phyloP scores from a whole-genome alignment of 1,284 basidiomycete species.

The Ganoderma boninense region DNA sequence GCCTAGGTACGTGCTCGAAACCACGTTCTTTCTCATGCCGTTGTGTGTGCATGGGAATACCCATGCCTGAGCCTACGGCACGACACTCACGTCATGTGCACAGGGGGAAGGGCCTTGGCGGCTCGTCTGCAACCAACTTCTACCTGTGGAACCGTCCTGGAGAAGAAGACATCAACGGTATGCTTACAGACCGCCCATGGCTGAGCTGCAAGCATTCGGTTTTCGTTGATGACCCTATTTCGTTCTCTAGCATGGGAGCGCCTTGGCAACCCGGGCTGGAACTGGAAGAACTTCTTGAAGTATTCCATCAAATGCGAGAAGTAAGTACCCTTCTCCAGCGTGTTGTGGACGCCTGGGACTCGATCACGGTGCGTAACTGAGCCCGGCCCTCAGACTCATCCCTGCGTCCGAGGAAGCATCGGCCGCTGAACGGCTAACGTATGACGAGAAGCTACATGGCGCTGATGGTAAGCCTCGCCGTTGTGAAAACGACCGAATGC shows the following conservation, averaged over 20 bases:
- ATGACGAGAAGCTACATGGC: slow-evolving; percentile 17
- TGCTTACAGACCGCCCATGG: background rate
- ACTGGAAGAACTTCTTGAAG: slow-evolving; percentile 49
- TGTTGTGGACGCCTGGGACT: background rate
- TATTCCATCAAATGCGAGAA: slow-evolving; percentile 43
- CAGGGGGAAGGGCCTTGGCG: slow-evolving; percentile 38
- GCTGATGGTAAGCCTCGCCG: slow-evolving; percentile 7
- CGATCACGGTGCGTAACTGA: background rate
- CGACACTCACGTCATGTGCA: background rate
- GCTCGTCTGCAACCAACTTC: slow-evolving; percentile 36
- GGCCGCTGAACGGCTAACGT: slow-evolving; percentile 6
- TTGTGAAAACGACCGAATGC: background rate
- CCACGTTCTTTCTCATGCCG: background rate
- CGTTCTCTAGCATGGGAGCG: slow-evolving; percentile 36
- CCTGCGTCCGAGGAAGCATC: slow-evolving; percentile 8
- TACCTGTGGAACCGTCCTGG: slow-evolving; percentile 39
- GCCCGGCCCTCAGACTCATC: slow-evolving; percentile 5
- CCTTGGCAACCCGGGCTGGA: slow-evolving; percentile 51
- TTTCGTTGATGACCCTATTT: background rate
- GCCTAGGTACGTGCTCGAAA: slow-evolving; percentile 13
- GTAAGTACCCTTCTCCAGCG: slow-evolving; percentile 31
- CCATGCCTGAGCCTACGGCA: background rate
- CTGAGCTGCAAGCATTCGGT: background rate
- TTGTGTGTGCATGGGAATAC: background rate
- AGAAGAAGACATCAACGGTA: slow-evolving; percentile 43